Base-by-base conservation (phyloP, 1,284 basidiomycete genomes). In the Schizophyllum amplum region DNA sequence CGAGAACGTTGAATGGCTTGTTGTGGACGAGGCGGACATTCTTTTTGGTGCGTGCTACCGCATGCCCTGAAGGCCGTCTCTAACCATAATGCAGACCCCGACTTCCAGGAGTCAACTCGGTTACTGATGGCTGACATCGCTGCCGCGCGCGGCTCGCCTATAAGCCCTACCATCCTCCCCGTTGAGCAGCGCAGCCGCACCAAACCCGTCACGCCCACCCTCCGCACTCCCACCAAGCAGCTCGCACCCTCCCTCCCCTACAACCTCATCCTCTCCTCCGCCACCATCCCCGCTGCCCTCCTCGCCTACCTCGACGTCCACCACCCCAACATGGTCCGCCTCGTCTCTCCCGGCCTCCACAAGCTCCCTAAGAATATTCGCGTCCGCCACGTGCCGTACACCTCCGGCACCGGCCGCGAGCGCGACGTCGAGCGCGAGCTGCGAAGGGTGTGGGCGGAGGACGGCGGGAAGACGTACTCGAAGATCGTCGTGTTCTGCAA, bases 21-120 rank as follows among this genome's bases (percentile, higher is more conserved):
- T 94, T 1, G 75, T 94, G 2, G 92, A 95, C 62, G 92, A 96
- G 67, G 91, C 93, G 0, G 92, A 96, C 66, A 83, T 94, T 26
- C 74, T 94, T n/a, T 86, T 94, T 56, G 90, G 91, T 88, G 61
- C 58, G 80, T 72, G 13, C 3, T 33, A 7, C 23, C 33, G 17
- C 42, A 47, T 20, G 55, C 52, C n/a, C n/a, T n/a, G 33, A 55
- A 56, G 22, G 42, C 46, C 4, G 56, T 22, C 47, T 53, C 2
- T 22, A 6, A 27, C 24, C 62, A 26, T 21, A 20, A 47, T 58
- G 42, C 61, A 91, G 91, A 92, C 66, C 77, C 84, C 1, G 90
- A 93, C 66, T 94, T 94, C 67, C 77, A 83, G 60, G 80, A 83
- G 55, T 81, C 84, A 25, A 93, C 90, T 0, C 71, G 81, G 2